Evolutionary conservation across 2,329 filamentous ascomycete genomes (phyloP).

Genomic region (Ceratocystis alfenasii): DNA sequence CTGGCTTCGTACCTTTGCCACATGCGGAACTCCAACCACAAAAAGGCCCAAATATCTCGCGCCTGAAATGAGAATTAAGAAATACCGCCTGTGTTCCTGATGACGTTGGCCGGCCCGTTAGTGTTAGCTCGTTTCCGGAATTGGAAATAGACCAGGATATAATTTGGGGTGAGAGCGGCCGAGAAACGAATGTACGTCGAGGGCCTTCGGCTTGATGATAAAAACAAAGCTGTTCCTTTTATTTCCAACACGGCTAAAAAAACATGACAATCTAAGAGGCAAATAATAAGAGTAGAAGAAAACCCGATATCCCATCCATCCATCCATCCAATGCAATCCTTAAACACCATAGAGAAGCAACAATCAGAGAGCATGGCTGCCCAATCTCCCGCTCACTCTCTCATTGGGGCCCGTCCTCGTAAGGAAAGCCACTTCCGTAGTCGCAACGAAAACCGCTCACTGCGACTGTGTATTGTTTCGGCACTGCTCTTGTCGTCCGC

Average conservation of each 20-base stretch:
- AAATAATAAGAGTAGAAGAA: not conserved
- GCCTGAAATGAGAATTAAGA: not conserved
- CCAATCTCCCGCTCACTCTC: not conserved
- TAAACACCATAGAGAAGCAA: not conserved
- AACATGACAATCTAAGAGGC: not conserved
- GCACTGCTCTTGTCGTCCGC: conserved; percentile 3
- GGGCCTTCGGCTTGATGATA: not conserved
- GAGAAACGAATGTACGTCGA: not conserved
- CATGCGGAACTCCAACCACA: not conserved
- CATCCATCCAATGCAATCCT: not conserved
- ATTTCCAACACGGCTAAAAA: not conserved
- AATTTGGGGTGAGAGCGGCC: not conserved
- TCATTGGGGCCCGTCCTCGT: not conserved
- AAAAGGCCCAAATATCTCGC: not conserved
- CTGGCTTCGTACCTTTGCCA: not conserved
- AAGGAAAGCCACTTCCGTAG: conserved; percentile 11
- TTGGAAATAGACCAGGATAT: not conserved
- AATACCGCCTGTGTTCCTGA: not conserved
- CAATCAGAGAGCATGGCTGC: not conserved
- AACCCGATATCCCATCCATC: not conserved
- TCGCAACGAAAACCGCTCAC: conserved; percentile 11
- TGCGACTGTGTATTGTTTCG: not conserved
- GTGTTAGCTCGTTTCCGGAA: not conserved
- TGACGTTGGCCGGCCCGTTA: not conserved
- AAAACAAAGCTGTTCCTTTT: not conserved